Percentiles rank a stretch among this genome's conserved stretches.
phyloP scores from a whole-genome alignment of 23 red algal genomes.

The Chondrus crispus region DNA sequence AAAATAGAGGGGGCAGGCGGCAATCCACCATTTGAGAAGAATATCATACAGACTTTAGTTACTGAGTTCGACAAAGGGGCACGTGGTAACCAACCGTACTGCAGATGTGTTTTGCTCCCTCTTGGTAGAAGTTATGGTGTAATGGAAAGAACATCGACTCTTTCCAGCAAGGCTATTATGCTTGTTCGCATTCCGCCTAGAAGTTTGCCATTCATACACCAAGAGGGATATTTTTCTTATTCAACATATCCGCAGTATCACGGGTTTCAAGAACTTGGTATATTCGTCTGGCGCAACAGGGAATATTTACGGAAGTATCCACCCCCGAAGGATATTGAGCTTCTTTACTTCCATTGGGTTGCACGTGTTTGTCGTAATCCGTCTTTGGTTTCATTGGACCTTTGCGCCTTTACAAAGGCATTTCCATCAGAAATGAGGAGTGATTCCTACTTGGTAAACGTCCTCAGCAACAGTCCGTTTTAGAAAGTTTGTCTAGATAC shows the following conservation, averaged over 20 bases:
- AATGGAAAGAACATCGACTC: neutral
- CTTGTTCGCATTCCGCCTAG: neutral
- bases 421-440: no score
- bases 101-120: neutral
- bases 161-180: neutral
- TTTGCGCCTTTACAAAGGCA: no score
- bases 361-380: neutral
- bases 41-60: neutral
- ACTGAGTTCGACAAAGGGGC: neutral
- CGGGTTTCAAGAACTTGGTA: neutral
- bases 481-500: no score
- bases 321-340: neutral
- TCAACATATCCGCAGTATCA: neutral
- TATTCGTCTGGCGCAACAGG: neutral
- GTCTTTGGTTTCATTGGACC: no score
- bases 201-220: neutral
- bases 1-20: slow-evolving; percentile 2
- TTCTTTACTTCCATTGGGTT: neutral
- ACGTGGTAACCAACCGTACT: neutral
- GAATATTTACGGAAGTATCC: neutral
- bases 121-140: neutral
- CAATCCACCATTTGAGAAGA: slow-evolving; percentile 11
- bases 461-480: no score
- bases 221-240: neutral
- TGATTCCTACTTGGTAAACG: no score